phyloP scores from a whole-genome alignment of 495 filamentous ascomycete genomes.

The Penicillium longicatenatum region DNA sequence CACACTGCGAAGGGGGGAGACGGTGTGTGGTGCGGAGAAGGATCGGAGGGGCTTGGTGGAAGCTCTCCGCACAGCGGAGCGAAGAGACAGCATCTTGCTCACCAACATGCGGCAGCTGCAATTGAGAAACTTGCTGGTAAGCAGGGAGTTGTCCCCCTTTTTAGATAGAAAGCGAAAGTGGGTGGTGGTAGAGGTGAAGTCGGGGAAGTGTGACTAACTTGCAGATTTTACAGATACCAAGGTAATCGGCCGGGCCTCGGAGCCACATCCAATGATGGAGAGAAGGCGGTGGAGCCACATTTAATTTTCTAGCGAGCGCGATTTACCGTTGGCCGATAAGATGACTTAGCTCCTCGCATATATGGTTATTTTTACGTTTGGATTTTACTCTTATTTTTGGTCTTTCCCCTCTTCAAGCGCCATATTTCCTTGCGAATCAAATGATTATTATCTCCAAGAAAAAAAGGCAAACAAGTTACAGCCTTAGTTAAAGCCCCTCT shows the following conservation, averaged over 20 bases:
- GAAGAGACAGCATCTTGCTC: conserved; percentile 52
- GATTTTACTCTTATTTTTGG: background rate
- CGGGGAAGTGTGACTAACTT: conserved; percentile 25
- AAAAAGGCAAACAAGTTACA: background rate
- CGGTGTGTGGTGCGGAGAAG: conserved; percentile 47
- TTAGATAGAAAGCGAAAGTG: conserved; percentile 11
- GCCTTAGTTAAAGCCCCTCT: background rate
- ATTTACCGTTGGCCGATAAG: conserved; percentile 1
- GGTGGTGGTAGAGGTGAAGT: conserved; percentile 4
- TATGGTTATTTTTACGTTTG: background rate
- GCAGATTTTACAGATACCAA: conserved; percentile 25
- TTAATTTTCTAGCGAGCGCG: background rate
- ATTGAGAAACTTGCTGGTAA: conserved; percentile 25
- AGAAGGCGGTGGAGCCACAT: conserved; percentile 7
- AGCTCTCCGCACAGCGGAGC: conserved; percentile 55
- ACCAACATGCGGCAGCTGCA: conserved; percentile 55
- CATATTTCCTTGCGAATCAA: background rate
- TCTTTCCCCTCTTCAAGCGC: conserved; percentile 1
- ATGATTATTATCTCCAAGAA: background rate
- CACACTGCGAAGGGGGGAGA: conserved; percentile 34
- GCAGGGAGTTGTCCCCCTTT: conserved; percentile 21
- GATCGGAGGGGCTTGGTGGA: conserved; percentile 49
- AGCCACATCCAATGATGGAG: conserved; percentile 26
- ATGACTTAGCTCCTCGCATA: background rate
- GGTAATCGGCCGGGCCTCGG: conserved; percentile 35